Conservation (phyloP, 352 stramenopile genomes). For the Blastocystis hominis region DNA sequence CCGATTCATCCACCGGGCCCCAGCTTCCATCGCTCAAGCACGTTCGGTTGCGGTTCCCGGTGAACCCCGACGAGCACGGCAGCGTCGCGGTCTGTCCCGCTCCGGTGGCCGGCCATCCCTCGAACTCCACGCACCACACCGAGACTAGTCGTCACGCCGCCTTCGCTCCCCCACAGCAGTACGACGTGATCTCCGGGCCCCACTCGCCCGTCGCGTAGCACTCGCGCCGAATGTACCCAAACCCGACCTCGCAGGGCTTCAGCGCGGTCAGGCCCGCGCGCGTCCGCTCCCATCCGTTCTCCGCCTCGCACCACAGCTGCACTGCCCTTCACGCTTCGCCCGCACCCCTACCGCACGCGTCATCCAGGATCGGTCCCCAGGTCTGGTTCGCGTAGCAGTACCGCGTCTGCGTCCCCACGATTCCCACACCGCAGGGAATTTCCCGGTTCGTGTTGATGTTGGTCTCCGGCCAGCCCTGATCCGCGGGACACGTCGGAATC, state of each 20-base stretch:
- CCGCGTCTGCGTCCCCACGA: not conserved
- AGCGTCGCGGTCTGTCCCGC: conserved; percentile 14
- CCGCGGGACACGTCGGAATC: conserved; percentile 35
- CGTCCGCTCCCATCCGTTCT: not conserved
- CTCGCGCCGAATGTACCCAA: not conserved
- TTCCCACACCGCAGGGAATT: conserved; percentile 1
- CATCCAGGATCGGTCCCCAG: not conserved
- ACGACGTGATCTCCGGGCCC: not conserved
- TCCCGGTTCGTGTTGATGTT: not conserved
- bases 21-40: conserved; percentile 4
- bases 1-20: conserved; percentile 2
- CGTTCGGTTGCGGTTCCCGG: not conserved
- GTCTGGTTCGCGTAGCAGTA: not conserved
- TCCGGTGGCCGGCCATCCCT: conserved; percentile 44
- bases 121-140: conserved; percentile 8
- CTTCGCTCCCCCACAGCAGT: not conserved
- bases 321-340: not conserved
- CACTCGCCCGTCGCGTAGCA: conserved; percentile 13
- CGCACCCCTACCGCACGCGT: not conserved
- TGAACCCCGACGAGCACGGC: conserved; percentile 27
- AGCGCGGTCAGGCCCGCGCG: conserved; percentile 13
- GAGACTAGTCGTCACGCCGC: not conserved
- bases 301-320: conserved; percentile 21
- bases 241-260: not conserved
- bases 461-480: conserved; percentile 30